Base-by-base conservation (phyloP, 2,329 filamentous ascomycete species). In the Macroventuria anomochaeta region DNA sequence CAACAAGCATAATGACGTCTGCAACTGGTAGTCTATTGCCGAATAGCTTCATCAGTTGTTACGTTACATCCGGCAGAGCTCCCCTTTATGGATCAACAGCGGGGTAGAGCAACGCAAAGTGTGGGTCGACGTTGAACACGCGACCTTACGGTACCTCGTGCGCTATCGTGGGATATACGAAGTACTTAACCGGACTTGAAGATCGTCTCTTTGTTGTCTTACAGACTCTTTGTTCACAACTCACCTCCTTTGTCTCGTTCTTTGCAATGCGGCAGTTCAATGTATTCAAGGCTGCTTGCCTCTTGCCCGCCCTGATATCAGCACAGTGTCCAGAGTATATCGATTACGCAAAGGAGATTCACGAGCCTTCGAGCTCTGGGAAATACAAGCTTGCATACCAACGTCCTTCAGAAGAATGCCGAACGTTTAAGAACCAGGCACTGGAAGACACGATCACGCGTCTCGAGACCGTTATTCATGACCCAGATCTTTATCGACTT, bases 401-500 rank as follows among this genome's bases (percentile, higher is more conserved):
- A 55, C 74, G 79, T 1, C 79, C 79, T 4, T 62, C 63, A 1
- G 68, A 75, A 41, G 63, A 69, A 56, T 81, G 79, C 57, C 73
- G 79, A 18, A 81, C 79, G 1, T 81, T 80, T 71, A 76, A 76
- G 46, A 78, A 76, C 7, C 72, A 73, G 25, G 67, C 67, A 11
- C 71, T 81, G 3, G 79, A 81, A 62, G 65, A 73, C 39, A 67
- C 67, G 0, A 57, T 80, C 26, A 57, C 54, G 18, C 67, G 68
- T 12, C 66, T 77, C 60, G 55, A 73, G 41, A 57, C 61, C 7
- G 68, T 76, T 20, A 80, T 81, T 54, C 65, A 67, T 18, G 79
- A 81, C 58, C 78, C 77, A 0, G 89, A 93, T 69, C 79, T 92
- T 17, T 86, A 82, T 69, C 81, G 87, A 3, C 77, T 92, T 10